phyloP scores from a whole-genome alignment of 179 eudicot genomes.

The Amaranthus tricolor region DNA sequence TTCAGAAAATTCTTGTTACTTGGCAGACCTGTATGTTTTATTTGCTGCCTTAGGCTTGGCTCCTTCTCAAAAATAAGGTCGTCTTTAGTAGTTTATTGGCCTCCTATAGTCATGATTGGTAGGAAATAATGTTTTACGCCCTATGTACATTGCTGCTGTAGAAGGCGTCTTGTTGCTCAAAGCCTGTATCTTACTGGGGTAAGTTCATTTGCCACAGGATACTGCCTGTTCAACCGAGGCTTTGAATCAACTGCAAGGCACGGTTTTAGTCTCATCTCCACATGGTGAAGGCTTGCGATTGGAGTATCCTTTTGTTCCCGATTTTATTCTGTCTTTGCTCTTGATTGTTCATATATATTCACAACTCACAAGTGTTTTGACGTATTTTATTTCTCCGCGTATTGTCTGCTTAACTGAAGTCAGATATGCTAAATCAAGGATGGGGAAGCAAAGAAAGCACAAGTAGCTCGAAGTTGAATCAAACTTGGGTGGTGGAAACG shows the following conservation, averaged over 20 bases:
- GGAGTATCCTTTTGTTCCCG: slow-evolving; percentile 75
- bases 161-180: neutral
- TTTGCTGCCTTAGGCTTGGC: neutral
- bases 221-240: slow-evolving; percentile 82
- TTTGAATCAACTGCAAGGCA: slow-evolving; percentile 62
- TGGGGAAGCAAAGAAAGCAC: slow-evolving; percentile 73
- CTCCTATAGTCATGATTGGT: neutral
- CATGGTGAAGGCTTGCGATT: slow-evolving; percentile 76
- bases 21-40: neutral
- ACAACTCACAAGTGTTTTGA: neutral
- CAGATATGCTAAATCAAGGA: slow-evolving; percentile 89
- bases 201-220: slow-evolving; percentile 47
- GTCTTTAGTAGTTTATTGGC: no score
- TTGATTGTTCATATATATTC: neutral
- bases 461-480: slow-evolving; percentile 20
- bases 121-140: neutral
- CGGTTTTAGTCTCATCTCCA: slow-evolving; percentile 60
- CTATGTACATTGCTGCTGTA: neutral
- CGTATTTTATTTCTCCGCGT: neutral
- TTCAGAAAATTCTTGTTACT: neutral
- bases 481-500: neutral
- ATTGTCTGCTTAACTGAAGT: slow-evolving; percentile 37
- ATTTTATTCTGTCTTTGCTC: neutral
- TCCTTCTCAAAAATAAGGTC: no score
- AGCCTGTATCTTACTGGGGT: neutral